Evolutionary conservation across 2,329 filamentous ascomycete genomes (phyloP).

Genomic region (Trichoderma polysporum): DNA sequence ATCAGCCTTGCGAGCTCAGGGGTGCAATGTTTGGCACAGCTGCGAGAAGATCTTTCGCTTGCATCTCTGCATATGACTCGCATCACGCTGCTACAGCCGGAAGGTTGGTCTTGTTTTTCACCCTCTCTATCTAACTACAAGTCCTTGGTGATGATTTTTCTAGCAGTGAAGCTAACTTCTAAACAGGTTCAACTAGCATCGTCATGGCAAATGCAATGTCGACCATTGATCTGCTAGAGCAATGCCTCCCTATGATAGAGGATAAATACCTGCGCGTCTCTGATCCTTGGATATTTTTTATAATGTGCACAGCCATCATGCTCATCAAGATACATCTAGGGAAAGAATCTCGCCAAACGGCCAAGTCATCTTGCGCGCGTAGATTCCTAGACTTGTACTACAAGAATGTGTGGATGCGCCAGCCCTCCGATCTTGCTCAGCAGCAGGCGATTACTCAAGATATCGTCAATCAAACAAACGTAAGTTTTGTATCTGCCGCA

Average conservation of each 20-base stretch:
- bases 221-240: not conserved
- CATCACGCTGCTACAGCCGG: not conserved
- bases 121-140: not conserved
- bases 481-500: not conserved
- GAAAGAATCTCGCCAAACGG: conserved; percentile 4
- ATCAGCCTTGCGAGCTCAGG: not conserved
- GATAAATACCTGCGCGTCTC: not conserved
- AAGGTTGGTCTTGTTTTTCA: not conserved
- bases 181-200: not conserved
- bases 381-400: conserved; percentile 12
- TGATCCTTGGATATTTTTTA: conserved; percentile 13
- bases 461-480: not conserved
- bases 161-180: not conserved
- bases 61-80: conserved; percentile 13
- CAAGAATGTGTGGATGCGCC: conserved; percentile 11
- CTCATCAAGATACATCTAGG: conserved; percentile 9
- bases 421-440: conserved; percentile 7
- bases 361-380: conserved; percentile 2
- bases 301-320: conserved; percentile 10
- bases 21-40: not conserved
- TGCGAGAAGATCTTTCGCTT: conserved; percentile 1
- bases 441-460: conserved; percentile 7
- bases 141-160: not conserved
- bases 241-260: conserved; percentile 7
- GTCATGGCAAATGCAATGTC: conserved; percentile 6